Conservation (phyloP, 352 stramenopile species). For the Phytopythium vexans region DNA sequence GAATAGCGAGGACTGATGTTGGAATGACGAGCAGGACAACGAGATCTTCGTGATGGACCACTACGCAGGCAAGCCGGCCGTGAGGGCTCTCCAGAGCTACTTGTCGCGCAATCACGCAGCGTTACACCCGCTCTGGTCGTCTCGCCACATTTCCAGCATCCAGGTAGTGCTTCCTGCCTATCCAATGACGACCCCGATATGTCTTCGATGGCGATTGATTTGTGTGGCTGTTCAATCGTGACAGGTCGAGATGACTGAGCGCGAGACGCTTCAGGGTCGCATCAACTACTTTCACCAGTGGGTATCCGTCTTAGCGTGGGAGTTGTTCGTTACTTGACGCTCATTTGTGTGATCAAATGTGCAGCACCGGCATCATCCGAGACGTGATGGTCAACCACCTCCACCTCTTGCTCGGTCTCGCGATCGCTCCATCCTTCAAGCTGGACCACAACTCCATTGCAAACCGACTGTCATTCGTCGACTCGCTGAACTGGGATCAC, state of each 20-base stretch:
- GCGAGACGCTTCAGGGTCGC: slow-evolving; percentile 49
- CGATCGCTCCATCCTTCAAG: slow-evolving; percentile 16
- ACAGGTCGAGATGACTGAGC: slow-evolving; percentile 72
- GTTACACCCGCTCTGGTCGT: slow-evolving; percentile 31
- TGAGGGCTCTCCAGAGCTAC: slow-evolving; percentile 54
- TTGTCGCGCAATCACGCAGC: slow-evolving; percentile 38
- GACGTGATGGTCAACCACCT: slow-evolving; percentile 85
- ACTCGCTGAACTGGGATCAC: slow-evolving; percentile 7
- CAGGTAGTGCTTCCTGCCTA: slow-evolving; percentile 6
- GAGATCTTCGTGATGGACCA: slow-evolving; percentile 87
- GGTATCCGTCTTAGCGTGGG: slow-evolving; percentile 4
- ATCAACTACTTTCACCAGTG: slow-evolving; percentile 73
- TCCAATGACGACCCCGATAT: neutral
- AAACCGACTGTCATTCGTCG: slow-evolving; percentile 12
- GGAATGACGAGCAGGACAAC: slow-evolving; percentile 28
- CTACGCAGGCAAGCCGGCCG: slow-evolving; percentile 75
- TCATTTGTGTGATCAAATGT: slow-evolving; percentile 2
- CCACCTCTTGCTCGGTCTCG: slow-evolving; percentile 47
- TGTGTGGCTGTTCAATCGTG: neutral
- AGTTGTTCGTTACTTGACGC: neutral
- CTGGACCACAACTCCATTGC: neutral
- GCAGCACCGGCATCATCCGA: slow-evolving; percentile 65
- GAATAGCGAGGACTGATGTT: neutral
- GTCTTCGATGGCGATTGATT: slow-evolving; percentile 2
- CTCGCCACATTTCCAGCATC: slow-evolving; percentile 16